phyloP scores from a whole-genome alignment of 345 rosid genomes.

The Salix koriyanagi region DNA sequence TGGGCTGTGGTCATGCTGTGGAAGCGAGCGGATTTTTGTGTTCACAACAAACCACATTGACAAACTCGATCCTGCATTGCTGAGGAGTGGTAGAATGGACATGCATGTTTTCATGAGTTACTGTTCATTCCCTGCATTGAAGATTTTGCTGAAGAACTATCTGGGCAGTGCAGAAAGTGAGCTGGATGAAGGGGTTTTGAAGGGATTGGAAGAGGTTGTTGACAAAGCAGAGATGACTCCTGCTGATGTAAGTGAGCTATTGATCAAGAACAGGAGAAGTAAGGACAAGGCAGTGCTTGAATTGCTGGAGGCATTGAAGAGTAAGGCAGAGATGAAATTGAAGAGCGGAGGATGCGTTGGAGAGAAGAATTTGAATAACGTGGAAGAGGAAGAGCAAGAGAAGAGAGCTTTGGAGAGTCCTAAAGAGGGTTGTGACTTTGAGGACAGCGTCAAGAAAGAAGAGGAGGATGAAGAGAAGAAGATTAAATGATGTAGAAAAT shows the following conservation, averaged over 20 bases:
- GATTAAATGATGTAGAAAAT: constrained; percentile 17
- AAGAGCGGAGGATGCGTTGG: constrained; percentile 28
- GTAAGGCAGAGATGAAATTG: constrained; percentile 39
- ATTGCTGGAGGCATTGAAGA: constrained; percentile 46
- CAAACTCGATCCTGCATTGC: constrained; percentile 87
- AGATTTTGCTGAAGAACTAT: constrained; percentile 67
- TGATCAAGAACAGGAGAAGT: constrained; percentile 66
- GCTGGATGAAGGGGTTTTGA: constrained; percentile 25
- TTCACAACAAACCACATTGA: constrained; percentile 91
- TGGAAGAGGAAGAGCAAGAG: constrained; percentile 52
- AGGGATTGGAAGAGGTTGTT: constrained; percentile 43
- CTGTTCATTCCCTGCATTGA: constrained; percentile 64
- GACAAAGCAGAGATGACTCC: constrained; percentile 84
- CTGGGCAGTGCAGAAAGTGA: constrained; percentile 43
- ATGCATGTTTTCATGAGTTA: constrained; percentile 87
- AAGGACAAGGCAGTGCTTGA: constrained; percentile 56
- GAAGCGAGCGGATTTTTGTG: constrained; percentile 91
- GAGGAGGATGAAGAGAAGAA: constrained; percentile 29
- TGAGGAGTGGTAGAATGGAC: constrained; percentile 93
- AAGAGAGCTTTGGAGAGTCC: constrained; percentile 79
- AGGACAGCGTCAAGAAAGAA: constrained; percentile 7
- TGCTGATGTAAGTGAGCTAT: constrained; percentile 80
- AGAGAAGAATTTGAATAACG: constrained; percentile 22
- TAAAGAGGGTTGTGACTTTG: constrained; percentile 31
- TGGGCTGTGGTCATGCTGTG: constrained; percentile 97